Conservation (phyloP, 2,329 filamentous ascomycete genomes). For the Rutstroemia sp. region DNA sequence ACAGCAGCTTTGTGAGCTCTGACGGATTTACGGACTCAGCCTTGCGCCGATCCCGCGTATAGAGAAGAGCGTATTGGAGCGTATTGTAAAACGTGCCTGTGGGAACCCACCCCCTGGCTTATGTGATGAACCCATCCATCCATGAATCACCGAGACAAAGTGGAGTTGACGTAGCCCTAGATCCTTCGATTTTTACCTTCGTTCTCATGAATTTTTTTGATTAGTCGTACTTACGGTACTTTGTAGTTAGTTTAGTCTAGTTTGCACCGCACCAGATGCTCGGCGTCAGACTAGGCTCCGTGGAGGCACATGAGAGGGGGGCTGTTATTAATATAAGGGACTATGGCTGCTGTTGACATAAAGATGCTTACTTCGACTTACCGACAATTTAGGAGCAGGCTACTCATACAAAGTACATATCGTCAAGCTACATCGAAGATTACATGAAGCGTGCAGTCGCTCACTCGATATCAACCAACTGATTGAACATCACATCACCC, state of each 20-base stretch:
- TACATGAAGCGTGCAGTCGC: background rate
- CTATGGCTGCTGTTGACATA: background rate
- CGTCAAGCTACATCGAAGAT: background rate
- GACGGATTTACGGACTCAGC: constrained; percentile 1
- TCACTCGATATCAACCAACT: background rate
- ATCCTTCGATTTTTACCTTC: background rate
- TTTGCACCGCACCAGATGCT: background rate
- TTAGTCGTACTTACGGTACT: background rate
- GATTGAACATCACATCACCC: background rate
- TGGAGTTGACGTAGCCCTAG: background rate
- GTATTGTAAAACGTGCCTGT: background rate
- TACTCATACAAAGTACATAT: background rate
- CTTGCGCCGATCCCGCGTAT: constrained; percentile 3
- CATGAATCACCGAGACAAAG: background rate
- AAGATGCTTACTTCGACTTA: background rate
- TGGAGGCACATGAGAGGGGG: background rate
- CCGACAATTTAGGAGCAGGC: background rate
- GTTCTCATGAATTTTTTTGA: background rate
- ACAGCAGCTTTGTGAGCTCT: background rate
- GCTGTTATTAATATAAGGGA: background rate
- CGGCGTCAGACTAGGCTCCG: background rate
- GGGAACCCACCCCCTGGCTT: background rate
- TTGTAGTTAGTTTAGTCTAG: background rate
- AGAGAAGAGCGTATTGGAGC: background rate
- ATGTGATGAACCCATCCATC: background rate